Conservation (phyloP, 2,329 filamentous ascomycete genomes). For the Colletotrichum theobromicola region DNA sequence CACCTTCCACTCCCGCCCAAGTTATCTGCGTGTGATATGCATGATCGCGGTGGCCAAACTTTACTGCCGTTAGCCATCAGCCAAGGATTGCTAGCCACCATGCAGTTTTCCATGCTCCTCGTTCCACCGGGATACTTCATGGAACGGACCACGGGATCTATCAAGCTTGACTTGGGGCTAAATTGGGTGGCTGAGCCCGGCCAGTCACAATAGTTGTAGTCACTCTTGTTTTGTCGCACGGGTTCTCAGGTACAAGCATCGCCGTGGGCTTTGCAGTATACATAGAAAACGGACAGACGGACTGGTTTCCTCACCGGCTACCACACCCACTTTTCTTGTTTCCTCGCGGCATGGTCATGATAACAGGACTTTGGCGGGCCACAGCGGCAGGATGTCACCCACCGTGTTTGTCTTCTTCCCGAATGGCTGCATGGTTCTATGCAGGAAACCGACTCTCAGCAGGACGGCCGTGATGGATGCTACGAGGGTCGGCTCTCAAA, state of each 20-base stretch:
- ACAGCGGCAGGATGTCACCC: neutral
- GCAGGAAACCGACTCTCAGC: constrained; percentile 8
- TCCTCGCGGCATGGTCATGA: neutral
- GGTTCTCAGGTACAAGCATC: neutral
- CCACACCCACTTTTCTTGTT: neutral
- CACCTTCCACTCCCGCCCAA: neutral
- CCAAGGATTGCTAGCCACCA: neutral
- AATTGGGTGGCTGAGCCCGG: neutral
- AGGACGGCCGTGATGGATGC: neutral
- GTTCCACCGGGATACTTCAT: neutral
- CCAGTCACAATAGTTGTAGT: neutral
- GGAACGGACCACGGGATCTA: neutral
- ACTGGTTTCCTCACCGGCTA: neutral
- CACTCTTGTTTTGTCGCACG: neutral
- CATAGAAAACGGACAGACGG: neutral
- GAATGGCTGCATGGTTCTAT: constrained; percentile 1
- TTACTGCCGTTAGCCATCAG: neutral
- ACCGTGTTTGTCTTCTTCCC: neutral
- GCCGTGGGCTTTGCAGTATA: neutral
- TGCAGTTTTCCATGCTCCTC: neutral
- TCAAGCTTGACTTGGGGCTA: neutral
- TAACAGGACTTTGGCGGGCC: neutral
- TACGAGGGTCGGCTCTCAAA: constrained; percentile 12
- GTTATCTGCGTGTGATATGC: neutral
- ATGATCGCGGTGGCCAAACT: neutral